A percentile compares a stretch with the other conserved stretches of the same genome.
phyloP scores from a whole-genome alignment of 495 filamentous ascomycete genomes.

The Tuber aestivum region DNA sequence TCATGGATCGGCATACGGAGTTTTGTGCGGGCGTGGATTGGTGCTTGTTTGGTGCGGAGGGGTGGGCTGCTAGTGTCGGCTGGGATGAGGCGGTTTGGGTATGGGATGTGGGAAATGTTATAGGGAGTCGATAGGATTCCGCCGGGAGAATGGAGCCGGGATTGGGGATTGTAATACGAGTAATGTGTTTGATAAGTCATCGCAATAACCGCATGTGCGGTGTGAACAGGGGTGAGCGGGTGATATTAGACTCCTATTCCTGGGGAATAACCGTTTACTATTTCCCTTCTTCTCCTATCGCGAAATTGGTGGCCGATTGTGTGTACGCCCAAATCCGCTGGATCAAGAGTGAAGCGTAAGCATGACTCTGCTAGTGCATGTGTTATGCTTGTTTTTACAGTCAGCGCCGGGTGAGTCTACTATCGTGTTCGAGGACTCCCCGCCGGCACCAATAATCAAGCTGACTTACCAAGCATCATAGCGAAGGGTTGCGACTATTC shows the following conservation, averaged over 20 bases:
- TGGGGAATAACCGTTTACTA: background rate
- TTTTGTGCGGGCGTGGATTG: slow-evolving; percentile 97
- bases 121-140: slow-evolving; percentile 45
- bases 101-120: slow-evolving; percentile 75
- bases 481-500: no score
- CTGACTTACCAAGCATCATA: no score
- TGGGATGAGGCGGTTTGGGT: slow-evolving; percentile 90
- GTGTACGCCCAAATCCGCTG: no score
- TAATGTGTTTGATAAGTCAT: background rate
- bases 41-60: slow-evolving; percentile 91
- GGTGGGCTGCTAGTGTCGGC: slow-evolving; percentile 86
- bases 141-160: background rate
- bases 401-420: no score
- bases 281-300: background rate
- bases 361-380: background rate
- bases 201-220: background rate
- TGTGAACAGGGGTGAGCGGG: no score
- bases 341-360: background rate
- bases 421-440: no score
- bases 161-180: background rate
- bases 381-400: no score
- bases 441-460: no score
- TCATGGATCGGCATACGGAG: slow-evolving; percentile 89
- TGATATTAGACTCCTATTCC: background rate
- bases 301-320: background rate